phyloP scores from a whole-genome alignment of 331 rosid genomes.

The Quercus tomentella region DNA sequence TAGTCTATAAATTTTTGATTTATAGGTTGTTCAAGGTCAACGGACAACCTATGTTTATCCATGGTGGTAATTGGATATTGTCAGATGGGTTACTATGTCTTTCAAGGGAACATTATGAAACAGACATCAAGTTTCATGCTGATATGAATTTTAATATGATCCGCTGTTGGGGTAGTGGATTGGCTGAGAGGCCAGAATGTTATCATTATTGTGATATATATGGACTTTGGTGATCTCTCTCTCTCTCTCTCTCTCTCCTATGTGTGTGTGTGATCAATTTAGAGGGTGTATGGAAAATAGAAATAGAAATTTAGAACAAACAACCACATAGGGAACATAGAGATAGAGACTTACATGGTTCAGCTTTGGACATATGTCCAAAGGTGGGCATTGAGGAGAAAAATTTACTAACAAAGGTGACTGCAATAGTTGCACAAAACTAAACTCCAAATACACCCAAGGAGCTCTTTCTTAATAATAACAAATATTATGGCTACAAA shows the following conservation, averaged over 20 bases:
- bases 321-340: too few species aligned
- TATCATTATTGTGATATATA: constrained; percentile 73
- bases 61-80: constrained; percentile 94
- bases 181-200: constrained; percentile 88
- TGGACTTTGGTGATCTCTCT: constrained; percentile 72
- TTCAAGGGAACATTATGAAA: constrained; percentile 68
- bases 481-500: too few species aligned
- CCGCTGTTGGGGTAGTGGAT: constrained; percentile 96
- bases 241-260: background rate
- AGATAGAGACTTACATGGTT: too few species aligned
- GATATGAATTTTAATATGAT: constrained; percentile 95
- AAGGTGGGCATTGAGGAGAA: too few species aligned
- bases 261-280: too few species aligned
- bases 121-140: constrained; percentile 87
- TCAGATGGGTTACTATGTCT: constrained; percentile 89
- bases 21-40: constrained; percentile 86
- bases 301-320: too few species aligned
- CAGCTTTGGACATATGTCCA: too few species aligned
- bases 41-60: constrained; percentile 74
- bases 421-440: too few species aligned
- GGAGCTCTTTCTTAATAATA: too few species aligned
- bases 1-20: constrained; percentile 13
- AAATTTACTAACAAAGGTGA: too few species aligned
- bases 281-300: too few species aligned
- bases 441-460: too few species aligned